Evolutionary conservation across 768 basidiomycete genomes (phyloP).

Genomic region (Tylopilus felleus): DNA sequence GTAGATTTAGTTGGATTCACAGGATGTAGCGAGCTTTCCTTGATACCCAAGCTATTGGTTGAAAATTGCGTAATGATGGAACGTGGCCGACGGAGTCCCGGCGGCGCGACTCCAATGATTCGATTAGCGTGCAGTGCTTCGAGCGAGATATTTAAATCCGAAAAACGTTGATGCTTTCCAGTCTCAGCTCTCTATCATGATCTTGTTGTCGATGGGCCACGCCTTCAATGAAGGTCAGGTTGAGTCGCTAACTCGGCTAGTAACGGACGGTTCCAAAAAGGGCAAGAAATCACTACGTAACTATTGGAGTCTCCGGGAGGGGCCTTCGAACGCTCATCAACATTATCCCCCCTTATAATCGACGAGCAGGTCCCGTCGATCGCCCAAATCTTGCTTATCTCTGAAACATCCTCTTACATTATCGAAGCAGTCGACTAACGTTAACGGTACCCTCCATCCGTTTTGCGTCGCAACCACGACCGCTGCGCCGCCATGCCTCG

Average conservation of each 20-base stretch:
- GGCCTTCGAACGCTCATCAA: not conserved
- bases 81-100: not conserved
- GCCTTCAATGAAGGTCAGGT: not conserved
- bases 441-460: not conserved
- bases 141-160: not conserved
- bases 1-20: not conserved
- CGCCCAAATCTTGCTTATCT: not conserved
- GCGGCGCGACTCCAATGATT: not conserved
- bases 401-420: not conserved
- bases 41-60: not conserved
- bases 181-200: not conserved
- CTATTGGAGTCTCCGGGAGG: not conserved
- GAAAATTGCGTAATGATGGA: not conserved
- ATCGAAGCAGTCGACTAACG: not conserved
- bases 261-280: constrained; percentile 11
- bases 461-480: not conserved
- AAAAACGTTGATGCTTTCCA: not conserved
- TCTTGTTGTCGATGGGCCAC: not conserved
- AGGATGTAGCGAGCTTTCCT: not conserved
- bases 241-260: not conserved
- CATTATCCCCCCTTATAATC: constrained; percentile 2
- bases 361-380: constrained; percentile 29
- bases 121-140: not conserved
- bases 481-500: constrained; percentile 39
- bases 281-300: constrained; percentile 13